These are phyloP conservation scores for Erigeron canadensis DNA, from an alignment of 129 eudicot species.

Conservation along the genomic window DNA sequence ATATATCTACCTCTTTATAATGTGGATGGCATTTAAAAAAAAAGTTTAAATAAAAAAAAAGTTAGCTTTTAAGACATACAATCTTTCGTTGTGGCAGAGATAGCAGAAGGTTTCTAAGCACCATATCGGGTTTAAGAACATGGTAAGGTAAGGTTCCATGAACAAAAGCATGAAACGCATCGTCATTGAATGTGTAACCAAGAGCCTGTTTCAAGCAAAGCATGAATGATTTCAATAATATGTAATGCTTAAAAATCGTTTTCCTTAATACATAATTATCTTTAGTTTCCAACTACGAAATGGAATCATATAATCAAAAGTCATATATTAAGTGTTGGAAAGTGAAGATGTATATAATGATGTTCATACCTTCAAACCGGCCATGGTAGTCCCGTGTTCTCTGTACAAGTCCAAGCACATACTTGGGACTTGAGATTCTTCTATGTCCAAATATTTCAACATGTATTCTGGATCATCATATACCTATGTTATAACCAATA, in stretches of 20 bases:
- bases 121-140: slow-evolving; percentile 72
- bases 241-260: neutral
- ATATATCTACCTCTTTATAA: neutral
- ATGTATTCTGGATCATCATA: slow-evolving; percentile 53
- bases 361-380: slow-evolving; percentile 82
- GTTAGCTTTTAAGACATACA: slow-evolving; percentile 36
- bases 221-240: neutral
- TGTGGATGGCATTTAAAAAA: neutral
- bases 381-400: slow-evolving; percentile 98
- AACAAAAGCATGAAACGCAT: slow-evolving; percentile 71
- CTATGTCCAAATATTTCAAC: slow-evolving; percentile 64
- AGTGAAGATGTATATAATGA: neutral
- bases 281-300: neutral
- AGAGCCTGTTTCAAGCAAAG: slow-evolving; percentile 50
- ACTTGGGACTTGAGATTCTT: slow-evolving; percentile 70
- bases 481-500: neutral
- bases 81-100: slow-evolving; percentile 91
- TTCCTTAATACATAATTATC: neutral
- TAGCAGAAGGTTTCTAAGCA: slow-evolving; percentile 75
- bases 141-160: slow-evolving; percentile 90
- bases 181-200: slow-evolving; percentile 78
- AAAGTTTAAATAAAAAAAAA: neutral
- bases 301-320: neutral
- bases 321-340: neutral
- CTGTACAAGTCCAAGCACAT: slow-evolving; percentile 87